Evolutionary conservation across 2,329 filamentous ascomycete species (phyloP), one percentile per base, ranked within the genome.

Genomic region (Thermochaetoides dissita): DNA sequence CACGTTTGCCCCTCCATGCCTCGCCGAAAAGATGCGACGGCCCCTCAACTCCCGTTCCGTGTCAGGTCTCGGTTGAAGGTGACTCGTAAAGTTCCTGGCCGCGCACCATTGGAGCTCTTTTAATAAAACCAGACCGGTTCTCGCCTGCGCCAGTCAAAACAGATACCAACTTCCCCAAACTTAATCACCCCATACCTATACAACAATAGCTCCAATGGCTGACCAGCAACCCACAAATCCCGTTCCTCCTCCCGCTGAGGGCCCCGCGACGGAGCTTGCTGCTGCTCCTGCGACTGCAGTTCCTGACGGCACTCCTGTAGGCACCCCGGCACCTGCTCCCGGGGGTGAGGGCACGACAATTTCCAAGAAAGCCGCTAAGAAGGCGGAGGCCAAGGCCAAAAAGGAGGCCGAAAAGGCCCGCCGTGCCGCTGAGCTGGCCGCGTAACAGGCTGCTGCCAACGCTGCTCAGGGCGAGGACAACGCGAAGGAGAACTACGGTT

Each of bases 351-450:
- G 63, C 42, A 67, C 65, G 41, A 65, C 65, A 10, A 68, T 73
- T 35, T 85, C 81, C 47, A 88, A 93, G 67, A 88, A 80, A 63
- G 85, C 79, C 10, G 66, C 81, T 50, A 93, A 93, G 68, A 94
- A 93, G 68, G 79, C 83, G 37, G 81, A 83, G 54, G 73, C 73
- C 48, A 93, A 93, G 66, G 84, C 88, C 29, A 87, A 87, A 66
- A 88, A 89, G 60, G 88, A 93, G 64, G 84, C 82, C 9, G 72
- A 78, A 58, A 93, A 93, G 63, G 82, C 82, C 55, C 59, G 74
- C 59, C 65, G 78, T 62, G 70, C 76, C 42, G 81, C 79, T n/a
- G 82, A 85, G 52, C 79, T 82, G 56, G 81, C 84, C 57, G 81
- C 82, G 47, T 76, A 76, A 36, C 74, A 76, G 45, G 81, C 79